Conservation (phyloP, 2,329 filamentous ascomycete genomes). For the Aspergillus oerlinghausenensis region DNA sequence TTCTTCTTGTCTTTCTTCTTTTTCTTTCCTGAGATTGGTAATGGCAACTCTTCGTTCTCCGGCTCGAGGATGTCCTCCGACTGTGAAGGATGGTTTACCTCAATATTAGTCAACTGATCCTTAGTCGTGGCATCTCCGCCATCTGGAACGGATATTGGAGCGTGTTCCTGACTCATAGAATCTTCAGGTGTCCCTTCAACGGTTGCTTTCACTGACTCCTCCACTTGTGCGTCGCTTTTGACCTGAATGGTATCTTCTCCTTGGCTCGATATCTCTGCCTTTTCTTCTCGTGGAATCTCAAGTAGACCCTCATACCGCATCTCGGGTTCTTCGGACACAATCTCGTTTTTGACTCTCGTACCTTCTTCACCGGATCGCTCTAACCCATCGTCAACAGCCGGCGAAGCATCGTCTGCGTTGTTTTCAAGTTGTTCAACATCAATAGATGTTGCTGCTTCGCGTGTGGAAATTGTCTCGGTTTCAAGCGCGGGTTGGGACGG, state of each 20-base stretch:
- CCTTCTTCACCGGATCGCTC: slow-evolving; percentile 3
- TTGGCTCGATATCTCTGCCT: background rate
- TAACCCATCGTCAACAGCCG: slow-evolving; percentile 3
- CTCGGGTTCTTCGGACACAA: background rate
- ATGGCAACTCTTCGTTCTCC: slow-evolving; percentile 14
- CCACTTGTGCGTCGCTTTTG: background rate
- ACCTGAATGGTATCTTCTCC: background rate
- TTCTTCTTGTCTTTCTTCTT: slow-evolving; percentile 14
- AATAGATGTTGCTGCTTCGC: slow-evolving; percentile 10
- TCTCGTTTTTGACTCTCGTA: background rate
- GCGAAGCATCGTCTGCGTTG: slow-evolving; percentile 1
- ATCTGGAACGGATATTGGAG: background rate
- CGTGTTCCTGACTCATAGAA: background rate
- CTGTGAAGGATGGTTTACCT: slow-evolving; percentile 1
- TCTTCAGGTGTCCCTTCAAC: background rate
- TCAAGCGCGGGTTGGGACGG: slow-evolving; percentile 28
- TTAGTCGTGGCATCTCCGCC: slow-evolving; percentile 13
- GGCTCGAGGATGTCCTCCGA: slow-evolving; percentile 7
- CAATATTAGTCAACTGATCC: slow-evolving; percentile 10
- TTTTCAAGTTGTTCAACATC: slow-evolving; percentile 1
- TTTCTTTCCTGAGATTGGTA: slow-evolving; percentile 7
- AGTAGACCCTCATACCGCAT: background rate
- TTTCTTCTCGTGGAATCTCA: background rate
- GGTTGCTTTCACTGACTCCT: background rate
- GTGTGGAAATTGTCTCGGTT: slow-evolving; percentile 13